Evolutionary conservation across 1,139 yeast genomes (phyloP), one percentile per base, ranked within the genome.

Genomic region (Pneumocystis oryctolagi): DNA sequence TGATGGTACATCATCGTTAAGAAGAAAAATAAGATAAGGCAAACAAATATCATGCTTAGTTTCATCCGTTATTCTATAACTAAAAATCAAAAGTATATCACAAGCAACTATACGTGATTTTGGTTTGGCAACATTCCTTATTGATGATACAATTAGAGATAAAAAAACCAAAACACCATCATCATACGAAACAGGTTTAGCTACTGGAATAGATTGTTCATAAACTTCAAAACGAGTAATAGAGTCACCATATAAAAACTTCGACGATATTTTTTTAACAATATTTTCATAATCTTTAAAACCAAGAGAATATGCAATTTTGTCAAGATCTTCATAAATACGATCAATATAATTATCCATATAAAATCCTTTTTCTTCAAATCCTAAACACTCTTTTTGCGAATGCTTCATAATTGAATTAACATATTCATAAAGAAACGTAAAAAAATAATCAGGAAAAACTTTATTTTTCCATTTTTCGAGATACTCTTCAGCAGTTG

Each of bases 1-100:
- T 62, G 79, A 78, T 1, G 78, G 78, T 40, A 79, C 77, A 0
- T 78, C 74, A 66, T 82, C 86, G 61, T 81, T 83, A 25, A 83
- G 71, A 65, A 83, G 75, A 8, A 79, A 71, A 42, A 87, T 80
- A 40, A 92, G 73, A 70, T 85, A 88, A 0, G 99, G 97, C 30
- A 92, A 72, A 39, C 92, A 83, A 60, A 97, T 76, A 71, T 92
- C 97, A 60, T 92, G 76, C 70, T 89, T 90, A 28, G 85, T 85
- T 64, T 87, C 95, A 70, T 92, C 97, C 57, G 82, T 81, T 2
- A 89, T 77, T 65, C 83, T 80, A 70, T 88, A 96, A 0, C 94
- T 82, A 18, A 92, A 76, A 0, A 89, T 89, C 14, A 89, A 72
- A 2, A 92, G 79, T 63, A 90, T 73, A 69, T 89, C 94, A 68